Base-by-base conservation (phyloP, 2,329 filamentous ascomycete genomes). In the Exophiala spinifera region DNA sequence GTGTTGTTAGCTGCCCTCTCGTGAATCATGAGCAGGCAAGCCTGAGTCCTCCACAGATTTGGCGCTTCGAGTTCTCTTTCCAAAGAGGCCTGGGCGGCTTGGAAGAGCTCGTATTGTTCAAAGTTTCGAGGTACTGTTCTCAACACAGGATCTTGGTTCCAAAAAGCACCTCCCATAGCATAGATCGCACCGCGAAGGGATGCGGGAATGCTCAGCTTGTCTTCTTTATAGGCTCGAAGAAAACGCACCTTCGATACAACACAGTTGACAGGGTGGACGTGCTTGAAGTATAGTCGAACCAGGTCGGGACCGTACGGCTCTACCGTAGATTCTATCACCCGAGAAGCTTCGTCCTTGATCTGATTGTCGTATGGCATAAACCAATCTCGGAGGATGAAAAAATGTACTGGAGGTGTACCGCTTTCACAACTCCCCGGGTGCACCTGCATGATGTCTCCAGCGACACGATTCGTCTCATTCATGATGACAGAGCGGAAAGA, bases 401-500 rank as follows among this genome's bases (percentile, higher is more conserved):
- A 79, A 60, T 79, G 75, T 10, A 76, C 66, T 0, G 76, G 76
- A 5, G 72, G 69, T 19, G 70, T 69, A 28, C 72, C 69, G 11
- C 63, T 56, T 28, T 65, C 57, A 2, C 64, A 49, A 45, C 69
- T 63, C 8, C 74, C 74, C 13, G 67, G 60, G 34, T 71, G 69
- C 0, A 76, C 72, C 48, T 76, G 74, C 17, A 74, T 65, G 45
- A 77, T 70, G 46, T 75, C 74, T 55, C 73, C 75, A 53, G 76
- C 74, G 6, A 78, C 67, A 21, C 63, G 64, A 48, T 73, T 72
- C 15, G 70, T 69, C n/a, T 72, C 72, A 40, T 75, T 76, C 42
- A 77, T 64, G 23, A 78, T 71, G 15, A 74, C 69, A 33, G 76
- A 77, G 15, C 75, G 67, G 50, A 79, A 78, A 10, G 74, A 75